Percentiles rank a stretch among this genome's conserved stretches.
These are phyloP conservation scores for Arthroderma sp. DNA, from an alignment of 2,329 filamentous ascomycete species.

Conservation along the genomic window DNA sequence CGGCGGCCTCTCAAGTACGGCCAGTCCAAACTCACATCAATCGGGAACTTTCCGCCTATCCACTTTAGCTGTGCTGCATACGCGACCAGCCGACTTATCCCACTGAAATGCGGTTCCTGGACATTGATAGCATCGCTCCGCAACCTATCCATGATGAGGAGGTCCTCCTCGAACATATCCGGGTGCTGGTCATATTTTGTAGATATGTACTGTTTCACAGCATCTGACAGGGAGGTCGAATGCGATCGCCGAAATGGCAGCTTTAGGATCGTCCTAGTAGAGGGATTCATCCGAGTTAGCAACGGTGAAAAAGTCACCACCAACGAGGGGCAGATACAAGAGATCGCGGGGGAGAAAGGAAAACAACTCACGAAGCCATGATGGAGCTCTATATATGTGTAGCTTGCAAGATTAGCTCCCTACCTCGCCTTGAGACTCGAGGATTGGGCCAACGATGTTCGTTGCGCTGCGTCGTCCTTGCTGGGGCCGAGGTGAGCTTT, in stretches of 20 bases:
- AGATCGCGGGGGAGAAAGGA: neutral
- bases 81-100: slow-evolving; percentile 72
- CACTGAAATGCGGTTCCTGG: slow-evolving; percentile 74
- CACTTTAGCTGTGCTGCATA: slow-evolving; percentile 90
- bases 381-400: neutral
- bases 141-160: slow-evolving; percentile 71
- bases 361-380: slow-evolving; percentile 9
- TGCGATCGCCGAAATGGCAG: slow-evolving; percentile 82
- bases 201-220: slow-evolving; percentile 90
- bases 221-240: slow-evolving; percentile 61
- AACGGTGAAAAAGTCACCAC: neutral
- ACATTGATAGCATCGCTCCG: slow-evolving; percentile 79
- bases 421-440: no score
- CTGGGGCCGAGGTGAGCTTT: no score
- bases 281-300: neutral
- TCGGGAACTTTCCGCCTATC: slow-evolving; percentile 89
- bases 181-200: slow-evolving; percentile 98
- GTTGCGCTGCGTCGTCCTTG: no score
- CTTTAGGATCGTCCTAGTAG: slow-evolving; percentile 43
- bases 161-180: slow-evolving; percentile 86
- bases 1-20: slow-evolving; percentile 7
- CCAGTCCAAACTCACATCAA: slow-evolving; percentile 51
- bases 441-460: no score
- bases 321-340: neutral
- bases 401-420: no score